A percentile compares a stretch with the other conserved stretches of the same genome.
Conservation (phyloP, 495 filamentous ascomycete genomes). For the Acidomyces sp. region DNA sequence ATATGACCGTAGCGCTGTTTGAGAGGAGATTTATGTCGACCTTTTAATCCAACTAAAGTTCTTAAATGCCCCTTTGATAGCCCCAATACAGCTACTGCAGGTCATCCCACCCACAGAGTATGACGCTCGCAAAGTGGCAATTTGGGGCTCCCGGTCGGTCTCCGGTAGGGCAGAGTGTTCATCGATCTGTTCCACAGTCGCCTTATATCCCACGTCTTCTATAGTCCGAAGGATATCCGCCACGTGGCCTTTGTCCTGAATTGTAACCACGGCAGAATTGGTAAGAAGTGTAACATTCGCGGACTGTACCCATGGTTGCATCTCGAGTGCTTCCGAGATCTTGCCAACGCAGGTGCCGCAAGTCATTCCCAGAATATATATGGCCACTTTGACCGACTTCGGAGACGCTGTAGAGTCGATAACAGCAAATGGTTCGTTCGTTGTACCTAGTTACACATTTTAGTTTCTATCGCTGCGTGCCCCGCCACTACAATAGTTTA, state of each 20-base stretch:
- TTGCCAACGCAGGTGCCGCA: constrained; percentile 48
- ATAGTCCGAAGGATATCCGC: constrained; percentile 40
- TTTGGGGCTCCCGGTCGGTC: not conserved
- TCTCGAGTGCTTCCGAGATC: constrained; percentile 38
- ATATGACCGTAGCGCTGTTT: constrained; percentile 39
- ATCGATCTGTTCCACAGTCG: too few relatives aligned
- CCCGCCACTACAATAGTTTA: too few relatives aligned
- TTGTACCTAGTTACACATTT: too few relatives aligned
- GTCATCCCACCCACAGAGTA: constrained; percentile 75
- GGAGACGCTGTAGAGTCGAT: too few relatives aligned
- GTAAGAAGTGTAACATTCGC: constrained; percentile 47
- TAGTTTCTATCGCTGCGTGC: too few relatives aligned
- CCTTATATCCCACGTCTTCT: constrained; percentile 43
- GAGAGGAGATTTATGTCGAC: constrained; percentile 58
- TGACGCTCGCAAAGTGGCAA: constrained; percentile 34
- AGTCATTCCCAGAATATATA: constrained; percentile 53
- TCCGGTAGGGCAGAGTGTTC: constrained; percentile 24
- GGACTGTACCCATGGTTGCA: constrained; percentile 39
- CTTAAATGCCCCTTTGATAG: constrained; percentile 50
- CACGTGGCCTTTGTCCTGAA: constrained; percentile 32
- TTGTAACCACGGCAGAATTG: constrained; percentile 41
- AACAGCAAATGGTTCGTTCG: too few relatives aligned
- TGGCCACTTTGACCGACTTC: too few relatives aligned
- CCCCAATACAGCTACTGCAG: constrained; percentile 59
- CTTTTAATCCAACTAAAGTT: constrained; percentile 49